Evolutionary conservation across 345 rosid genomes (phyloP), one percentile per base, ranked within the genome.

Genomic region (Streptanthus diversifolius): DNA sequence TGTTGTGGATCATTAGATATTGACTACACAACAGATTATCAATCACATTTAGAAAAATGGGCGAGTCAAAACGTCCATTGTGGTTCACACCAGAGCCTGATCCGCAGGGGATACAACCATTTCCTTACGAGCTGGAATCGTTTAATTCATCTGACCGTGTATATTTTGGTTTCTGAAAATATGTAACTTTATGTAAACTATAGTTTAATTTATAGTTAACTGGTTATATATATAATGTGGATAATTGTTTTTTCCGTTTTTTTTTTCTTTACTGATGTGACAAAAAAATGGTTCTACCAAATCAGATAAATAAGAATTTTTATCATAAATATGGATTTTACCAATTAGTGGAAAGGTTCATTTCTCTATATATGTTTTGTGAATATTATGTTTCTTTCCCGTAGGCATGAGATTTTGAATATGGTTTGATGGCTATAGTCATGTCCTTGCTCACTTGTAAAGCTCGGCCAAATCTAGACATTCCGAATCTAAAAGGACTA

Each of bases 21-120:
- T n/a, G n/a, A n/a, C n/a, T n/a, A n/a, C n/a, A n/a, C n/a, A n/a
- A n/a, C 66, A 93, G 98, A 87, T 87, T 93, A 81, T 93, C 98
- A 14, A 87, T 93, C 51, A 93, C 98, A 39, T 90, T 93, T 73
- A 86, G 97, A 73, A 93, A 81, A 84, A 89, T 93, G 98, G 90
- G 89, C 27, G 88, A 85, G 56, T 73, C 80, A 5, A 93, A 89
- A 82, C 72, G 80, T 63, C 97, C 97, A n/a, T 9, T 22, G 10
- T 77, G 85, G 47, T 87, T 77, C 78, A 61, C 76, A 52, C 87
- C 88, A 24, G 98, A 87, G 29, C 87, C 86, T 51, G 93, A 89
- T 79, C 71, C 90, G 75, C 93, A 72, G 53, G 86, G 84, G 19
- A 82, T 93, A 57, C 84, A 87, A 61, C 93, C 90, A 43, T 47